Percentiles rank a stretch among this genome's conserved stretches.
Evolutionary conservation across 441 rosid genomes (phyloP).

Genomic region (Iberis amara): DNA sequence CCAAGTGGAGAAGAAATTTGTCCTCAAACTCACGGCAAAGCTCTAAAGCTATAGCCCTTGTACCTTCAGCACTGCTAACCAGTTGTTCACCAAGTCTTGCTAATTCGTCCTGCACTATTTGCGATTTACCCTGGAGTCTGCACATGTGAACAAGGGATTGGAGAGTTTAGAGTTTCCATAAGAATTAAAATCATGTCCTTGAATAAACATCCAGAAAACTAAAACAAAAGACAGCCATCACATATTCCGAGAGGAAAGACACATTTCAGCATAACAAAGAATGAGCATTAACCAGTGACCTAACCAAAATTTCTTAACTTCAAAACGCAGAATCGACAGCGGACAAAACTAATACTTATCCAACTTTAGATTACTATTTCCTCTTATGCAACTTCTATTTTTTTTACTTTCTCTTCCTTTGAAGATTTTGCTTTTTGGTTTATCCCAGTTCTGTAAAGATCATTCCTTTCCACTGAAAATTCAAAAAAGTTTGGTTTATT

Average conservation of each 20-base stretch:
- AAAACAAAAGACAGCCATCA: slow-evolving; percentile 7
- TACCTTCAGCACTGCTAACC: slow-evolving; percentile 66
- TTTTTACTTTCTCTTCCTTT: slow-evolving; percentile 9
- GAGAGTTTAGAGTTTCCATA: slow-evolving; percentile 1
- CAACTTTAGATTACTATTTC: not conserved
- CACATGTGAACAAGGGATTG: slow-evolving; percentile 14
- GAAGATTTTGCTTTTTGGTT: not conserved
- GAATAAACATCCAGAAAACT: slow-evolving; percentile 18
- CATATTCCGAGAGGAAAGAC: slow-evolving; percentile 17
- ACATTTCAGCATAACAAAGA: slow-evolving; percentile 10
- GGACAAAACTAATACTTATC: not conserved
- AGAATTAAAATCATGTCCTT: slow-evolving; percentile 8
- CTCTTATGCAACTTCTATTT: not conserved
- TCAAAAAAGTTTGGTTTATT: not conserved
- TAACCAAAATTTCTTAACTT: slow-evolving; percentile 1
- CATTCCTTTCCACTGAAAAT: not conserved
- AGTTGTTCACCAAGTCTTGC: slow-evolving; percentile 66
- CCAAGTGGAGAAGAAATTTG: slow-evolving; percentile 64
- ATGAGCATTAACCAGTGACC: slow-evolving; percentile 8
- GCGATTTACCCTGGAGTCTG: slow-evolving; percentile 80
- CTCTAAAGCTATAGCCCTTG: slow-evolving; percentile 67
- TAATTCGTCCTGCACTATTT: slow-evolving; percentile 62
- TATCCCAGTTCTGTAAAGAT: not conserved
- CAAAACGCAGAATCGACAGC: not conserved
- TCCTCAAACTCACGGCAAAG: slow-evolving; percentile 79